Percentiles rank a stretch among this genome's conserved stretches.
These are phyloP conservation scores for Parascedosporium putredinis DNA, from an alignment of 2,329 filamentous ascomycete genomes.

Conservation along the genomic window DNA sequence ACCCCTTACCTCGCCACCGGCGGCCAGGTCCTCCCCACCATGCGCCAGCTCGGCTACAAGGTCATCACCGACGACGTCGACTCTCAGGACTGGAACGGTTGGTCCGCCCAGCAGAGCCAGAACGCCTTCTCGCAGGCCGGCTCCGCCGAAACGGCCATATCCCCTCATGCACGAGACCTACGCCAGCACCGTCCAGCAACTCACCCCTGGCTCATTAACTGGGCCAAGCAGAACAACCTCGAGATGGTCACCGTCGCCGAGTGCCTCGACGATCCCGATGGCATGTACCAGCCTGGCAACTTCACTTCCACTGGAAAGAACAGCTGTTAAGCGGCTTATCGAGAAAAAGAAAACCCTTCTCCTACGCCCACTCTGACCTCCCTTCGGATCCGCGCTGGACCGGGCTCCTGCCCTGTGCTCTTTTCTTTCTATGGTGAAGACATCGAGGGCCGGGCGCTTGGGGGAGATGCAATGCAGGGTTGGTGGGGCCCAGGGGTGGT, in stretches of 20 bases:
- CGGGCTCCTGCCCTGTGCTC: no score
- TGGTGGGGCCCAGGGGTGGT: no score
- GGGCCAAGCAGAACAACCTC: slow-evolving; percentile 36
- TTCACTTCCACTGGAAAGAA: slow-evolving; percentile 25
- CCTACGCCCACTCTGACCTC: no score
- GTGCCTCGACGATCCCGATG: slow-evolving; percentile 28
- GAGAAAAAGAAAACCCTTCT: no score
- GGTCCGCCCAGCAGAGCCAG: slow-evolving; percentile 38
- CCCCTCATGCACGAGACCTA: slow-evolving; percentile 47
- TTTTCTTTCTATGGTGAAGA: no score
- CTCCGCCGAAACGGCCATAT: slow-evolving; percentile 39
- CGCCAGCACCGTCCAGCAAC: slow-evolving; percentile 32
- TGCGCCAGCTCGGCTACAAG: slow-evolving; percentile 42
- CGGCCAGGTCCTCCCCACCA: slow-evolving; percentile 29
- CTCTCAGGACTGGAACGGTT: slow-evolving; percentile 49
- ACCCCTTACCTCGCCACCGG: slow-evolving; percentile 38
- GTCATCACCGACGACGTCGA: slow-evolving; percentile 52
- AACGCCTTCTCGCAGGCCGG: slow-evolving; percentile 37
- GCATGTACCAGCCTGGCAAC: slow-evolving; percentile 28
- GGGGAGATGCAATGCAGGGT: no score
- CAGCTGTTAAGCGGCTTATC: slow-evolving; percentile 19
- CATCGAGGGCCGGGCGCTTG: no score
- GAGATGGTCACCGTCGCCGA: slow-evolving; percentile 39
- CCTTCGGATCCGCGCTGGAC: no score
- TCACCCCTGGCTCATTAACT: slow-evolving; percentile 40